Evolutionary conservation across 2,329 filamentous ascomycete genomes (phyloP), one percentile per base, ranked within the genome.

Genomic region (Verticillium dahliae): DNA sequence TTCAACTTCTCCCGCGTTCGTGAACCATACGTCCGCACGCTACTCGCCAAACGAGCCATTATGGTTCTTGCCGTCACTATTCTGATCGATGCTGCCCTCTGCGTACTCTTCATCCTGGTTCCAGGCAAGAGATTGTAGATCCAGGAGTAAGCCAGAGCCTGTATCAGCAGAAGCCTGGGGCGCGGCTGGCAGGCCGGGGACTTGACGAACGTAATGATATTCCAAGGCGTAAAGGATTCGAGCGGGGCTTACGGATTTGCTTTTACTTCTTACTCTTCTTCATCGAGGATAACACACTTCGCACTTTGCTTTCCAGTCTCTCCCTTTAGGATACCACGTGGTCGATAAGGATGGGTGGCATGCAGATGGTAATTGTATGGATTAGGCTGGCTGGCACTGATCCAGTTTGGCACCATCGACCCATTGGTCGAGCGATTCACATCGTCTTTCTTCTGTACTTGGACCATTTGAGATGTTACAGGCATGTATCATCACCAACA

Each of bases 41-140:
- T 98, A 22, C 83, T 99, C 61, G 87, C 86, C 67, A 93, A 93
- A 73, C 89, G 95, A 62, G 89, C 95, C 0, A 72, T 91, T 54
- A 92, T 95, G 78, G 91, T 95, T 14, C 78, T 97, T 14, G 80
- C 85, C 9, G 83, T 95, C 64, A 93, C 93, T 35, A 73, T 88
- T 34, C 73, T 96, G 37, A 81, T 96, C 60, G 91, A 94, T 66
- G 87, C 91, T 3, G 91, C 87, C n/a, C 78, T 98, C 14, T 91
- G 91, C 69, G 84, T 95, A 62, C 80, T 99, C 33, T 99, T 99
- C 78, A 93, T 97, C 68, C 88, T 99, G 62, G 95, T 99, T 4
- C 95, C 95, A 1, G 94, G 95, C 60, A 96, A 90, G 73, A 82
- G 90, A 64, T 81, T 96, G 55, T 95, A 72, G 78, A 63, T 60